phyloP scores from a whole-genome alignment of 2,329 filamentous ascomycete species.

The Ceratocystiopsis minuta region DNA sequence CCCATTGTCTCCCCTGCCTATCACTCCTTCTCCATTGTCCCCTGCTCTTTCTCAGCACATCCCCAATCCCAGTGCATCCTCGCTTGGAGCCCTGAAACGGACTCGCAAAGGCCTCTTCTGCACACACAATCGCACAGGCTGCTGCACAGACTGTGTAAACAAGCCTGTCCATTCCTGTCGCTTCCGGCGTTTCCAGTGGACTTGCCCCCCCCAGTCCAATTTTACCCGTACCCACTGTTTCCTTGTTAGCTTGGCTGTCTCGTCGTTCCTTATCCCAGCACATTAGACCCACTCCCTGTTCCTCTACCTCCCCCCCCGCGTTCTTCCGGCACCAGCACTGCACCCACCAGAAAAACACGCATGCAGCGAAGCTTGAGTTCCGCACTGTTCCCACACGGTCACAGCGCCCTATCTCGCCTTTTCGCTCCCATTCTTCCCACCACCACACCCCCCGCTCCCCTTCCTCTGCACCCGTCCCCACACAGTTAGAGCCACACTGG shows the following conservation, averaged over 20 bases:
- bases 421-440: background rate
- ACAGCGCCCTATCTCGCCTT: no score
- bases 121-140: no score
- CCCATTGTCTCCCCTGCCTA: no score
- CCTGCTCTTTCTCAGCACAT: no score
- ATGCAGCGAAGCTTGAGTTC: background rate
- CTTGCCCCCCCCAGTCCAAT: conserved; percentile 6
- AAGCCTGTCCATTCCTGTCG: background rate
- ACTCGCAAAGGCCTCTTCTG: no score
- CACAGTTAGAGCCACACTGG: conserved; percentile 3
- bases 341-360: background rate
- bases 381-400: no score
- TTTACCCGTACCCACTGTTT: conserved; percentile 7
- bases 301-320: conserved; percentile 4
- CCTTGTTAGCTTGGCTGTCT: conserved; percentile 8
- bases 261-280: conserved; percentile 1
- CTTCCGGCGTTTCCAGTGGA: conserved; percentile 1
- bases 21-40: no score
- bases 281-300: background rate
- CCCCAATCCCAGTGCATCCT: no score
- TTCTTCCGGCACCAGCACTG: conserved; percentile 6
- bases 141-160: no score
- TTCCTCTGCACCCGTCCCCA: conserved; percentile 2
- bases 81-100: no score
- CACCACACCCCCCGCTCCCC: background rate